Evolutionary conservation across 768 basidiomycete species (phyloP).

Genomic region (Lactarius hengduanensis): DNA sequence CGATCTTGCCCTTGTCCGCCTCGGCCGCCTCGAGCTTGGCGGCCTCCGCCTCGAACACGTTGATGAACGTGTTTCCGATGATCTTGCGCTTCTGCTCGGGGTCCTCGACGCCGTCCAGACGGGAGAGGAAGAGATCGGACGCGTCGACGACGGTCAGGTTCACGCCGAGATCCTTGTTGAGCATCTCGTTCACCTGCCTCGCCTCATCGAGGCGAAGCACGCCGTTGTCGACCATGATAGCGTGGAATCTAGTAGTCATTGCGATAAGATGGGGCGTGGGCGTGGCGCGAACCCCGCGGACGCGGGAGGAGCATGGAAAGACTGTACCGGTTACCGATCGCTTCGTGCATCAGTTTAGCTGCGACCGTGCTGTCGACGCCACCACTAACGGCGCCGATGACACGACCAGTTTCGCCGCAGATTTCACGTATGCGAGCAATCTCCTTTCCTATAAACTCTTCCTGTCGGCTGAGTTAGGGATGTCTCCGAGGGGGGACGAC

Average conservation of each 20-base stretch:
- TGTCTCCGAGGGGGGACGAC: too few relatives aligned
- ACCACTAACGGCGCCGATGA: conserved; percentile 96
- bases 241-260: conserved; percentile 75
- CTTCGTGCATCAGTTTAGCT: conserved; percentile 99
- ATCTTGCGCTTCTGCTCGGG: conserved; percentile 97
- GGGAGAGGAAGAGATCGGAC: conserved; percentile 86
- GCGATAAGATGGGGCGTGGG: conserved; percentile 11
- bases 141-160: conserved; percentile 96
- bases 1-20: conserved; percentile 83
- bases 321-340: conserved; percentile 88
- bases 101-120: conserved; percentile 89
- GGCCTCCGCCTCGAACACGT: conserved; percentile 95
- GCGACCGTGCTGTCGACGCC: conserved; percentile 99
- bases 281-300: too few relatives aligned
- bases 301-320: too few relatives aligned
- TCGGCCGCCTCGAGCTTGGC: conserved; percentile 81
- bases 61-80: conserved; percentile 98
- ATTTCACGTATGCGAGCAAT: conserved; percentile 91
- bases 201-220: conserved; percentile 92
- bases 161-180: conserved; percentile 90
- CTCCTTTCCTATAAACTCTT: conserved; percentile 98
- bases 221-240: conserved; percentile 99
- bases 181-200: conserved; percentile 87
- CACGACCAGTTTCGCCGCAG: conserved; percentile 90
- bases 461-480: conserved; percentile 44